Evolutionary conservation across 176 grass and related monocot genomes (phyloP).

Genomic region (Alopecurus myosuroides): DNA sequence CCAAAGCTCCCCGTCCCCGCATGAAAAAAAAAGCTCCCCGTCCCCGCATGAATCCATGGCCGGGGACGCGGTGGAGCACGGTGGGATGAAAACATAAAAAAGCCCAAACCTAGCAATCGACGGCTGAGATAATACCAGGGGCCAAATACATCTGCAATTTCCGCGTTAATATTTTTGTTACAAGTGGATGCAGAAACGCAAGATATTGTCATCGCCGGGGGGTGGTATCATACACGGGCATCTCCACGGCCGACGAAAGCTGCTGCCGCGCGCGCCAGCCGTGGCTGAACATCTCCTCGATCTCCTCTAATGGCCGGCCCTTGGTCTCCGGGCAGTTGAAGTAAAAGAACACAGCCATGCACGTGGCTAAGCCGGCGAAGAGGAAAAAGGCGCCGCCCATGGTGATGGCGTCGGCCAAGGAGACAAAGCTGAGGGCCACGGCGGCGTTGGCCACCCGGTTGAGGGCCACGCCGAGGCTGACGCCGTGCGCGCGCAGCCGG

Average conservation of each 20-base stretch:
- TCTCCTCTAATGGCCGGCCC: slow-evolving; percentile 43
- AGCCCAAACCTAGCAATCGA: no score
- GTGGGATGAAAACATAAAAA: no score
- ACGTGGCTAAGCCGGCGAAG: slow-evolving; percentile 26
- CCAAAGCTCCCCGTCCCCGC: no score
- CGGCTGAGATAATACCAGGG: no score
- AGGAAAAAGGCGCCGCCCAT: slow-evolving; percentile 58
- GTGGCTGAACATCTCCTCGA: slow-evolving; percentile 35
- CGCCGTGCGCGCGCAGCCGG: slow-evolving; percentile 17
- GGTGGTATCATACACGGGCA: background rate
- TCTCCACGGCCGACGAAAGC: background rate
- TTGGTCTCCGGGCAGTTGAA: slow-evolving; percentile 37
- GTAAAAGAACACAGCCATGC: slow-evolving; percentile 37
- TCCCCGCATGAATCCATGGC: no score
- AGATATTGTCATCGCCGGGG: background rate
- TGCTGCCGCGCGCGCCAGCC: background rate
- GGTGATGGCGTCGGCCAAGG: slow-evolving; percentile 46
- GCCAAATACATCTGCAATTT: no score
- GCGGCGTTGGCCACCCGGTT: slow-evolving; percentile 47
- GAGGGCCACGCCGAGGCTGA: slow-evolving; percentile 19
- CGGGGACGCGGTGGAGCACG: no score
- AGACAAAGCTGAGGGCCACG: slow-evolving; percentile 50
- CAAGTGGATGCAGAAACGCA: no score
- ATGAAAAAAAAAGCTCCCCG: no score
- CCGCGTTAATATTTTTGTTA: no score